Conservation (phyloP, 2,329 filamentous ascomycete genomes). For the Ascochyta lentis region DNA sequence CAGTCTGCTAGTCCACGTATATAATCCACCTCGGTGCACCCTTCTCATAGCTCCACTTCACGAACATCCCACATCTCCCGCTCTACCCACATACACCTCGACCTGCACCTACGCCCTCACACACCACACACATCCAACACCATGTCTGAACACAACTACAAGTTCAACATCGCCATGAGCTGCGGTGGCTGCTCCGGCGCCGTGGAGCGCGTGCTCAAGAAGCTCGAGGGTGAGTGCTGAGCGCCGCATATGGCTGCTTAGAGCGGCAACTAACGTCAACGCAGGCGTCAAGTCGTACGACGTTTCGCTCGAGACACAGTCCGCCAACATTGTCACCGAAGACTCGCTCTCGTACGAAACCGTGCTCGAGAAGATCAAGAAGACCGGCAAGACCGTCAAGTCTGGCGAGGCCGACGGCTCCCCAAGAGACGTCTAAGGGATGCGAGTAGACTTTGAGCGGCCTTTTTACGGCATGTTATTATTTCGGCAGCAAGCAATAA, state of each 20-base stretch:
- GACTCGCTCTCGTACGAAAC: conserved; percentile 75
- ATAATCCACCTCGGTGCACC: conserved; percentile 11
- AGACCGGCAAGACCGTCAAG: conserved; percentile 93
- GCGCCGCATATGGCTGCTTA: conserved; percentile 8
- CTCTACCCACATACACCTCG: background rate
- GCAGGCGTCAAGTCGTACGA: conserved; percentile 85
- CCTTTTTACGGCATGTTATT: conserved; percentile 19
- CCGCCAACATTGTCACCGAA: conserved; percentile 76
- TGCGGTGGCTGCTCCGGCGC: conserved; percentile 97
- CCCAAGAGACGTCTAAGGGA: conserved; percentile 35
- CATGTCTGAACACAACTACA: conserved; percentile 82
- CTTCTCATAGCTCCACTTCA: conserved; percentile 11
- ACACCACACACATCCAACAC: conserved; percentile 32
- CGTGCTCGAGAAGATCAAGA: conserved; percentile 86
- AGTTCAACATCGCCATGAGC: conserved; percentile 93
- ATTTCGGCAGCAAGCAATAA: conserved; percentile 27
- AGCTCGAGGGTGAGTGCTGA: conserved; percentile 75
- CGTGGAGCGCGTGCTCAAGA: conserved; percentile 88
- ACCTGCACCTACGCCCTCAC: conserved; percentile 3
- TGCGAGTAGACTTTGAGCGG: conserved; percentile 8
- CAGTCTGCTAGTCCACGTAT: conserved; percentile 10
- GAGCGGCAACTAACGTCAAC: conserved; percentile 17
- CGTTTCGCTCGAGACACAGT: conserved; percentile 86
- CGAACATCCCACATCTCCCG: background rate
- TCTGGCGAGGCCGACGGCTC: conserved; percentile 72